These are phyloP conservation scores for Ophiostoma ulmi DNA, from an alignment of 2,329 filamentous ascomycete genomes.

Conservation along the genomic window DNA sequence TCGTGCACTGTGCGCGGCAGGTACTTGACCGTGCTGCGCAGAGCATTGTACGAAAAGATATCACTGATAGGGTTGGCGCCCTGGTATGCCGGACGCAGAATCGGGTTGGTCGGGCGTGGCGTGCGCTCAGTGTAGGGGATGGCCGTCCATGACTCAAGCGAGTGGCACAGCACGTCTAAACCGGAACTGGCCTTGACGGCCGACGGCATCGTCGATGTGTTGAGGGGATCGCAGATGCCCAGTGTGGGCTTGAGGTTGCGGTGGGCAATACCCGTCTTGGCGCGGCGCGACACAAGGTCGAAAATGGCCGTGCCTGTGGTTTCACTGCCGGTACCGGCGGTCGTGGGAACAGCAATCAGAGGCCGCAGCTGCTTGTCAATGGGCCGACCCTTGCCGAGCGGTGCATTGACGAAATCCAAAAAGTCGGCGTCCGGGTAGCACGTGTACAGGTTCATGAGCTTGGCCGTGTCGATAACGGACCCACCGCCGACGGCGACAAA, in stretches of 20 bases:
- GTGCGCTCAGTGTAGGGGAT: slow-evolving; percentile 86
- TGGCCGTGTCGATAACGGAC: slow-evolving; percentile 96
- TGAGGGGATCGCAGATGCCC: slow-evolving; percentile 78
- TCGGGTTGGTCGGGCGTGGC: slow-evolving; percentile 81
- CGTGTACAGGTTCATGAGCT: slow-evolving; percentile 96
- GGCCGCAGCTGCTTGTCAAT: slow-evolving; percentile 67
- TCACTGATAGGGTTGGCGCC: slow-evolving; percentile 97
- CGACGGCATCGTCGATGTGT: slow-evolving; percentile 92
- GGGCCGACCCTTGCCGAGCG: slow-evolving; percentile 75
- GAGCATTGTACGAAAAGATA: slow-evolving; percentile 86
- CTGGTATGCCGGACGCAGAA: slow-evolving; percentile 89
- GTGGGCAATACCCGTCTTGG: slow-evolving; percentile 95
- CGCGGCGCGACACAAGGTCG: slow-evolving; percentile 80
- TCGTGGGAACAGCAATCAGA: slow-evolving; percentile 78
- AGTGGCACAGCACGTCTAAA: slow-evolving; percentile 91
- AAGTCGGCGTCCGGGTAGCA: slow-evolving; percentile 89
- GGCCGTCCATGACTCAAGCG: slow-evolving; percentile 93
- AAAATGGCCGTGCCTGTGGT: slow-evolving; percentile 98
- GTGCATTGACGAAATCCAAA: slow-evolving; percentile 95
- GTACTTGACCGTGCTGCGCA: slow-evolving; percentile 82
- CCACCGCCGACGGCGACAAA: slow-evolving; percentile 90
- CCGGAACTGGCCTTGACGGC: slow-evolving; percentile 90
- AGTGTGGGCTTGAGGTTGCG: slow-evolving; percentile 92
- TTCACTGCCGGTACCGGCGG: slow-evolving; percentile 82
- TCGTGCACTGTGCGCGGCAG: slow-evolving; percentile 81